Evolutionary conservation across 768 basidiomycete species (phyloP).

Genomic region (Austroboletus festivus): DNA sequence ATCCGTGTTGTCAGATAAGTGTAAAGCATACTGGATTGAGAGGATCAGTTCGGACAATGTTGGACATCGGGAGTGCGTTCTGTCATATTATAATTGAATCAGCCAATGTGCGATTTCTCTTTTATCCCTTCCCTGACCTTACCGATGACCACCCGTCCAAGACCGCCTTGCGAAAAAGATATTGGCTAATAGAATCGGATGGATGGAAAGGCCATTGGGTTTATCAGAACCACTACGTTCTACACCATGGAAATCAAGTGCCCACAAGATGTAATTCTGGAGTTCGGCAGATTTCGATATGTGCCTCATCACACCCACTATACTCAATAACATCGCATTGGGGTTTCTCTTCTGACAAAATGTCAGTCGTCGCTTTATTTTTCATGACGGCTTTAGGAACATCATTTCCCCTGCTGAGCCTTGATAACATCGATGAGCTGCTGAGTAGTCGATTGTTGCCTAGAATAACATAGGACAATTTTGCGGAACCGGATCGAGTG

Average conservation of each 20-base stretch:
- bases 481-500: not conserved
- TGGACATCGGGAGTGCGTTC: constrained; percentile 78
- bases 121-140: constrained; percentile 49
- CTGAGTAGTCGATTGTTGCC: not conserved
- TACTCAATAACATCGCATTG: too few relatives aligned
- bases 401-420: too few relatives aligned
- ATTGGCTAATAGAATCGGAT: constrained; percentile 11
- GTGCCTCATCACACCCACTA: too few relatives aligned
- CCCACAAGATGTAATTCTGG: constrained; percentile 4
- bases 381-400: too few relatives aligned
- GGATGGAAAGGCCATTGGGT: constrained; percentile 9
- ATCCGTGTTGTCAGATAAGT: constrained; percentile 8
- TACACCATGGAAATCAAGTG: not conserved
- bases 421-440: not conserved
- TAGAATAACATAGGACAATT: not conserved
- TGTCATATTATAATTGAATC: constrained; percentile 36
- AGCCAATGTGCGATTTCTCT: constrained; percentile 16
- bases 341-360: too few relatives aligned
- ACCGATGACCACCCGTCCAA: constrained; percentile 78
- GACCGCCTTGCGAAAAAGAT: constrained; percentile 41
- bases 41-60: constrained; percentile 71
- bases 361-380: too few relatives aligned
- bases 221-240: not conserved
- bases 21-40: constrained; percentile 50
- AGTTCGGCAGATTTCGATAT: not conserved